Evolutionary conservation across 1,284 basidiomycete genomes (phyloP).

Genomic region (Porogramme epimiltina): DNA sequence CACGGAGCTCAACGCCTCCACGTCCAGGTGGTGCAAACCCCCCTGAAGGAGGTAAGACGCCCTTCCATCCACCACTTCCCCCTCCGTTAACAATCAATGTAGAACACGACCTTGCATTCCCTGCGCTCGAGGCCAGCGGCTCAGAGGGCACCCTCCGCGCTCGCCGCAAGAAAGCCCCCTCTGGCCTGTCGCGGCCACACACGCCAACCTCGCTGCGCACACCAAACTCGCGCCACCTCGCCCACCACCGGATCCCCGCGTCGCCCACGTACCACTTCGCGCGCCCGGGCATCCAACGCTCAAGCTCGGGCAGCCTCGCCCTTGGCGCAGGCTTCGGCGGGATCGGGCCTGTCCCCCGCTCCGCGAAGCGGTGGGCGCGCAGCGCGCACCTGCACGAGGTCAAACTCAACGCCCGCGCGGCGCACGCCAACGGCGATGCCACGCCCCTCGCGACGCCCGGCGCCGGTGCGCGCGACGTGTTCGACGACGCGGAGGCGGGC

Average conservation of each 20-base stretch:
- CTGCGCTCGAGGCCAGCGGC: slow-evolving; percentile 18
- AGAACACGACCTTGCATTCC: slow-evolving; percentile 26
- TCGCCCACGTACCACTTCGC: slow-evolving; percentile 20
- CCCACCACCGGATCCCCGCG: slow-evolving; percentile 15
- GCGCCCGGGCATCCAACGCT: slow-evolving; percentile 42
- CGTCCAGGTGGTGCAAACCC: slow-evolving; percentile 4
- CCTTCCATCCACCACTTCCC: neutral
- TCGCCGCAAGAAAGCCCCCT: slow-evolving; percentile 12
- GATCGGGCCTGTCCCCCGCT: slow-evolving; percentile 40
- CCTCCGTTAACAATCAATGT: neutral
- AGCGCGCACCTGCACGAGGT: slow-evolving; percentile 76
- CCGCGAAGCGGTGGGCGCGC: slow-evolving; percentile 64
- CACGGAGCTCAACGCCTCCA: slow-evolving; percentile 35
- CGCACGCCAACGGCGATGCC: neutral
- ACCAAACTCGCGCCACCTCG: slow-evolving; percentile 23
- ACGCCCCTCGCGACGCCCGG: slow-evolving; percentile 1
- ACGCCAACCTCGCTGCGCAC: slow-evolving; percentile 29
- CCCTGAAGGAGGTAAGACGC: slow-evolving; percentile 11
- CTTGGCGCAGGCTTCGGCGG: slow-evolving; percentile 23
- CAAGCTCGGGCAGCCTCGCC: slow-evolving; percentile 45
- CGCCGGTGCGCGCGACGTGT: neutral
- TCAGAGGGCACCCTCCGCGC: slow-evolving; percentile 18
- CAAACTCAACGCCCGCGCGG: slow-evolving; percentile 24
- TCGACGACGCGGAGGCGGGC: neutral
- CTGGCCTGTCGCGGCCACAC: slow-evolving; percentile 20